Conservation (phyloP, 1,284 basidiomycete genomes). For the Tylopilus orsonianus region DNA sequence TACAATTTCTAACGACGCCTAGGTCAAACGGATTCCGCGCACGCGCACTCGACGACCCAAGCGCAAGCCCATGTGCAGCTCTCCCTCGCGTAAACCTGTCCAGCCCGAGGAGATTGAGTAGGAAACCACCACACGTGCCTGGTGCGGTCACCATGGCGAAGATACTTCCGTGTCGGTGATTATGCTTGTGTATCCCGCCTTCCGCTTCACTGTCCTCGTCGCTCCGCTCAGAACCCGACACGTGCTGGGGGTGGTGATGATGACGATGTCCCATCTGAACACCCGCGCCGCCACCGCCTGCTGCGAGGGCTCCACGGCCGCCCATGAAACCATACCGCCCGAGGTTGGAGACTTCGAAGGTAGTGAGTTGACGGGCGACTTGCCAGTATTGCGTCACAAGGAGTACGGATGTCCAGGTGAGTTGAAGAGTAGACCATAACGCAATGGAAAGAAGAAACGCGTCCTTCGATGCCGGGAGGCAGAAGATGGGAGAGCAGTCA, state of each 20-base stretch:
- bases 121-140: constrained; percentile 51
- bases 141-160: constrained; percentile 32
- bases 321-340: constrained; percentile 98
- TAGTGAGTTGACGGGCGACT: constrained; percentile 92
- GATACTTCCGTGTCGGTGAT: constrained; percentile 42
- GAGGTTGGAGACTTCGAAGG: constrained; percentile 92
- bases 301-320: constrained; percentile 92
- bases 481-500: constrained; percentile 69
- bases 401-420: constrained; percentile 90
- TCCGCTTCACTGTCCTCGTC: constrained; percentile 63
- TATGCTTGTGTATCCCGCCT: constrained; percentile 42
- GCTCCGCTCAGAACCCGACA: constrained; percentile 26
- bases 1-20: constrained; percentile 84
- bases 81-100: constrained; percentile 92
- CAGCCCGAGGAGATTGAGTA: constrained; percentile 88
- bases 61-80: constrained; percentile 79
- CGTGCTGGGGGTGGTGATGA: constrained; percentile 44
- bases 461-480: constrained; percentile 70
- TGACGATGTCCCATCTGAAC: constrained; percentile 74
- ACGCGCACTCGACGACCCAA: constrained; percentile 30
- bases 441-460: constrained; percentile 83
- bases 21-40: constrained; percentile 90
- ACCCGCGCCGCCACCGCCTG: constrained; percentile 79
- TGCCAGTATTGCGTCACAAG: constrained; percentile 89
- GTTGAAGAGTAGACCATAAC: constrained; percentile 86